Evolutionary conservation across 1,139 yeast species (phyloP).

Genomic region (Kurtzmaniella quercitrusa): DNA sequence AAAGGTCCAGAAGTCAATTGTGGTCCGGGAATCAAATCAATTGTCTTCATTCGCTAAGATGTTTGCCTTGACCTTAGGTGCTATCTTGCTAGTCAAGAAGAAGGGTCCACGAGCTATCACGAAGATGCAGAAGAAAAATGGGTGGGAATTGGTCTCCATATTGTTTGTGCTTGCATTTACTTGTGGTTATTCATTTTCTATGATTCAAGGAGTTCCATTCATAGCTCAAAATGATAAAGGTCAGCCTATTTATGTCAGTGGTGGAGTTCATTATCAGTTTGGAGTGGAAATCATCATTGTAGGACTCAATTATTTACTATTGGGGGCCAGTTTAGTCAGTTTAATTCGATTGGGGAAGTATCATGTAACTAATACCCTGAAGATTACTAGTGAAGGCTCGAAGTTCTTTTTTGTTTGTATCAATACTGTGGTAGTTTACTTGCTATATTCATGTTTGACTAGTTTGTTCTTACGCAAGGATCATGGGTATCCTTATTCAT

Average conservation of each 20-base stretch:
- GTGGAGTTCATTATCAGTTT: slow-evolving; percentile 63
- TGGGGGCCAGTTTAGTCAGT: slow-evolving; percentile 36
- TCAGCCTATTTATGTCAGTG: slow-evolving; percentile 51
- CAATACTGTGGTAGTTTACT: slow-evolving; percentile 18
- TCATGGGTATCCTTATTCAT: slow-evolving; percentile 35
- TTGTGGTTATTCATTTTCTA: slow-evolving; percentile 63
- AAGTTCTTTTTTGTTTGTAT: slow-evolving; percentile 17
- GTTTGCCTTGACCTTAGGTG: slow-evolving; percentile 40
- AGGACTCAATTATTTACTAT: slow-evolving; percentile 41
- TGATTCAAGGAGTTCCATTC: slow-evolving; percentile 58
- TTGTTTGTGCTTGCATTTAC: slow-evolving; percentile 38
- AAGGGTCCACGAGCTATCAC: slow-evolving; percentile 36
- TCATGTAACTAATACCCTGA: slow-evolving; percentile 17
- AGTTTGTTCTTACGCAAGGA: slow-evolving; percentile 39
- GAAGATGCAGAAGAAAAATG: slow-evolving; percentile 25
- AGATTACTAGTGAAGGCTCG: slow-evolving; percentile 11
- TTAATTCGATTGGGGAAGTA: slow-evolving; percentile 37
- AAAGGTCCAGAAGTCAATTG: slow-evolving; percentile 37
- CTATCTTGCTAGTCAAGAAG: slow-evolving; percentile 48
- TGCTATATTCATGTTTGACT: slow-evolving; percentile 35
- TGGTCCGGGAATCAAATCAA: slow-evolving; percentile 40
- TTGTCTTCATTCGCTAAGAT: slow-evolving; percentile 38
- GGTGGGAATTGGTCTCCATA: slow-evolving; percentile 37
- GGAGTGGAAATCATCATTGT: slow-evolving; percentile 60
- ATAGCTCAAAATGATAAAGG: slow-evolving; percentile 49